Evolutionary conservation across 2,329 filamentous ascomycete genomes (phyloP).

Genomic region (Pseudocercospora vitis): DNA sequence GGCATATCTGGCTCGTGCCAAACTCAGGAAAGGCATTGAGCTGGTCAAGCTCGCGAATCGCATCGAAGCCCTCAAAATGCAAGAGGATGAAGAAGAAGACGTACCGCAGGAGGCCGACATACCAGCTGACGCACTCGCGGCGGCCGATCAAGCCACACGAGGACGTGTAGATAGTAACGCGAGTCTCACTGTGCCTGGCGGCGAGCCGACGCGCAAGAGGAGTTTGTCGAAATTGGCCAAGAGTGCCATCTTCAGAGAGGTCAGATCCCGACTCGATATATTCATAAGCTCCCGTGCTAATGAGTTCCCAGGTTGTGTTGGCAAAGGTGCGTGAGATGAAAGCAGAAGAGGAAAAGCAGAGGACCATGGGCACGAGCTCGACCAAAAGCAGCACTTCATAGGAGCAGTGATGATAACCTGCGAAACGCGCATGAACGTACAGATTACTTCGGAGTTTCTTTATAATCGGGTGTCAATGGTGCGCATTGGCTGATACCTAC

Average conservation of each 20-base stretch:
- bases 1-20: constrained; percentile 86
- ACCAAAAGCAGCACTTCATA: constrained; percentile 1
- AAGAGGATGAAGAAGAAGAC: constrained; percentile 82
- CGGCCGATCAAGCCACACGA: constrained; percentile 48
- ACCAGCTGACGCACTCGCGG: constrained; percentile 61
- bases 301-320: constrained; percentile 58
- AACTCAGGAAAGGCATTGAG: constrained; percentile 89
- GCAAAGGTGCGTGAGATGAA: constrained; percentile 93
- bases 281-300: too few relatives aligned
- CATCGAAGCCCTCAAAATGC: constrained; percentile 90
- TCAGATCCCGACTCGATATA: too few relatives aligned
- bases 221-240: constrained; percentile 61
- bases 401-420: neutral
- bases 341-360: constrained; percentile 67
- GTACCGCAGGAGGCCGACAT: constrained; percentile 59
- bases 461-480: neutral
- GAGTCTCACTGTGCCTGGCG: constrained; percentile 29
- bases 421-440: neutral
- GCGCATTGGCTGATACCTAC: constrained; percentile 3
- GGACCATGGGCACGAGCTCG: constrained; percentile 23
- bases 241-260: constrained; percentile 84
- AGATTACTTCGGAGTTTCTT: neutral
- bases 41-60: constrained; percentile 94
- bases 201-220: constrained; percentile 45
- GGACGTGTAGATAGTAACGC: constrained; percentile 15